These are phyloP conservation scores for Starmerella etchellsii DNA, from an alignment of 805 yeast genomes.

Conservation along the genomic window DNA sequence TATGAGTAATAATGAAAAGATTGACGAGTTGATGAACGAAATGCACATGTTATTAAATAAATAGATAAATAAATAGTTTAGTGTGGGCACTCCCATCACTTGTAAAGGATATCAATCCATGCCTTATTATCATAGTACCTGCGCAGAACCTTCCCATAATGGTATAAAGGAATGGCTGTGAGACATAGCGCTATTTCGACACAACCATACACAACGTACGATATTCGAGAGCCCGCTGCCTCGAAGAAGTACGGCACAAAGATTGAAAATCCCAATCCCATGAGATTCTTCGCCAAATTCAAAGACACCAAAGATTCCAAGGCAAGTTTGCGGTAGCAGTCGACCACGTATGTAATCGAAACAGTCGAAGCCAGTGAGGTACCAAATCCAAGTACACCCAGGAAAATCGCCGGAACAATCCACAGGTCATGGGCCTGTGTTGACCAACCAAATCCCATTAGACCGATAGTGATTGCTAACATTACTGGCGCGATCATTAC, in stretches of 20 bases:
- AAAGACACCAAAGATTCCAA: constrained; percentile 46
- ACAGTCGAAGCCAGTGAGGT: constrained; percentile 50
- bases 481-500: constrained; percentile 41
- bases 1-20: neutral
- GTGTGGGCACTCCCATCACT: neutral
- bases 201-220: constrained; percentile 41
- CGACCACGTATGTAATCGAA: constrained; percentile 47
- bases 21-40: neutral
- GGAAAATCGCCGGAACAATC: constrained; percentile 46
- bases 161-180: constrained; percentile 39
- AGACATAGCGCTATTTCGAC: constrained; percentile 39
- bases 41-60: neutral
- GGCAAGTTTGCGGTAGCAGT: constrained; percentile 44
- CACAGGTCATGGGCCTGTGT: constrained; percentile 35
- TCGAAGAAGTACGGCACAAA: constrained; percentile 39
- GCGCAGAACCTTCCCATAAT: constrained; percentile 41
- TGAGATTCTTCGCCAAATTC: constrained; percentile 40
- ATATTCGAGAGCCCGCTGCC: constrained; percentile 33
- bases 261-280: constrained; percentile 45
- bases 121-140: constrained; percentile 40
- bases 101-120: constrained; percentile 31
- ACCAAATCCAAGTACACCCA: constrained; percentile 47
- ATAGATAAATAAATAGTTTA: neutral
- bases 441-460: constrained; percentile 56
- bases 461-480: constrained; percentile 35